Percentiles rank a stretch among this genome's conserved stretches.
phyloP scores from a whole-genome alignment of 768 basidiomycete genomes.

The Phlebiopsis flavidoalba region DNA sequence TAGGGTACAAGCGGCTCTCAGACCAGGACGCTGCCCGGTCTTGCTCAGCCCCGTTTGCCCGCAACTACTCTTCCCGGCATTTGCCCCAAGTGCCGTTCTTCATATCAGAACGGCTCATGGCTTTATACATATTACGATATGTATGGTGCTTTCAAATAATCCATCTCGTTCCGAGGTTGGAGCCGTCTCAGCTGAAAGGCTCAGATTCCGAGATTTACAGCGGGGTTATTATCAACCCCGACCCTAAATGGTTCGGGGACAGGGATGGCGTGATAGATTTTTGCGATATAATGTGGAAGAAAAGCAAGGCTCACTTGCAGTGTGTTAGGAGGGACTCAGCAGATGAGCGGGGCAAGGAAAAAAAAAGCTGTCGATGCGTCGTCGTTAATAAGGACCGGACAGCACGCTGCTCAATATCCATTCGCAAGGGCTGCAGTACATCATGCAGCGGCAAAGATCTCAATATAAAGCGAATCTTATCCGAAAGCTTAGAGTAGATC shows the following conservation, averaged over 20 bases:
- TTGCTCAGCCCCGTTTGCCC: slow-evolving; percentile 55
- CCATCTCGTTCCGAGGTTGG: slow-evolving; percentile 72
- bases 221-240: slow-evolving; percentile 81
- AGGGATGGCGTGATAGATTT: slow-evolving; percentile 46
- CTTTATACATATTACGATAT: slow-evolving; percentile 62
- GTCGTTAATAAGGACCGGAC: slow-evolving; percentile 81
- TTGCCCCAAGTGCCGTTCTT: slow-evolving; percentile 65
- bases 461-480: slow-evolving; percentile 53
- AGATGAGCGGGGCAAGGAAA: too few species aligned
- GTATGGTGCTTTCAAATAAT: slow-evolving; percentile 53
- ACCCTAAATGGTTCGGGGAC: slow-evolving; percentile 69
- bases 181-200: slow-evolving; percentile 53
- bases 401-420: slow-evolving; percentile 67
- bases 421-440: slow-evolving; percentile 75
- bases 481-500: slow-evolving; percentile 73
- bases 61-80: slow-evolving; percentile 72
- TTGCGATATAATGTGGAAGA: background rate
- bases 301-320: background rate
- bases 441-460: slow-evolving; percentile 61
- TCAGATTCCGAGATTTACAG: slow-evolving; percentile 68
- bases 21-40: slow-evolving; percentile 45
- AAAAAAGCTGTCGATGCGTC: slow-evolving; percentile 64
- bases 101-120: slow-evolving; percentile 54
- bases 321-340: slow-evolving; percentile 47
- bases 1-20: background rate